Evolutionary conservation across 495 filamentous ascomycete species (phyloP).

Genomic region (Acidiella bohemica): DNA sequence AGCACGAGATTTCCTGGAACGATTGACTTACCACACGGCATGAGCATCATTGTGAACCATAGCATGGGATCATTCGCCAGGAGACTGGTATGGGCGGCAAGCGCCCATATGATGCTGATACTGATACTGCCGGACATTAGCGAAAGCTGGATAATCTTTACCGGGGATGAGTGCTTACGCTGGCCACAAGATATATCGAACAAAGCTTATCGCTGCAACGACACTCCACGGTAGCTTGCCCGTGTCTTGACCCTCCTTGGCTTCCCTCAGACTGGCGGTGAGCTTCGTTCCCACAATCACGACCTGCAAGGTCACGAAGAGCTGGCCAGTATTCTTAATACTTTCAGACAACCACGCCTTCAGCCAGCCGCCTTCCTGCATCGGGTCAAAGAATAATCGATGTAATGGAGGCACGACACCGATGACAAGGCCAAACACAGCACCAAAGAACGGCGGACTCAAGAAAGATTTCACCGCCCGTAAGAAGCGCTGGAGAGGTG

Average conservation of each 20-base stretch:
- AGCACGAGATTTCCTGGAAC: too few species aligned
- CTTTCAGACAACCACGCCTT: conserved; percentile 58
- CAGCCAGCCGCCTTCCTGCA: conserved; percentile 53
- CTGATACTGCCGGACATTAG: too few species aligned
- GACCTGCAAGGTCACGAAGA: conserved; percentile 61
- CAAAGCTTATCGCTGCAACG: conserved; percentile 39
- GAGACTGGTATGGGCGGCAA: conserved; percentile 44
- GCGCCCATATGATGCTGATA: conserved; percentile 46
- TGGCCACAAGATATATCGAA: conserved; percentile 58
- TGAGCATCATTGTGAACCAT: conserved; percentile 67
- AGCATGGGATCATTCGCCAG: conserved; percentile 54
- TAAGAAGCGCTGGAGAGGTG: conserved; percentile 24
- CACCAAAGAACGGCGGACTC: conserved; percentile 58
- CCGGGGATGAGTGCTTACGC: conserved; percentile 8
- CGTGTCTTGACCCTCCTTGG: conserved; percentile 36
- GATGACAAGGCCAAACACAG: conserved; percentile 45
- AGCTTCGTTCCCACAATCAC: conserved; percentile 59
- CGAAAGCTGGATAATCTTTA: too few species aligned
- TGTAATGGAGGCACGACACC: conserved; percentile 50
- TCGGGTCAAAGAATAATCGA: conserved; percentile 49
- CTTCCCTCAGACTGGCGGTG: conserved; percentile 37
- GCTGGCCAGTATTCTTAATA: conserved; percentile 50
- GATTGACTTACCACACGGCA: too few species aligned
- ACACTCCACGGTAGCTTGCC: conserved; percentile 39
- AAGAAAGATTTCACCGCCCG: conserved; percentile 41